Conservation (phyloP, 768 basidiomycete genomes). For the Mycena vitilis region DNA sequence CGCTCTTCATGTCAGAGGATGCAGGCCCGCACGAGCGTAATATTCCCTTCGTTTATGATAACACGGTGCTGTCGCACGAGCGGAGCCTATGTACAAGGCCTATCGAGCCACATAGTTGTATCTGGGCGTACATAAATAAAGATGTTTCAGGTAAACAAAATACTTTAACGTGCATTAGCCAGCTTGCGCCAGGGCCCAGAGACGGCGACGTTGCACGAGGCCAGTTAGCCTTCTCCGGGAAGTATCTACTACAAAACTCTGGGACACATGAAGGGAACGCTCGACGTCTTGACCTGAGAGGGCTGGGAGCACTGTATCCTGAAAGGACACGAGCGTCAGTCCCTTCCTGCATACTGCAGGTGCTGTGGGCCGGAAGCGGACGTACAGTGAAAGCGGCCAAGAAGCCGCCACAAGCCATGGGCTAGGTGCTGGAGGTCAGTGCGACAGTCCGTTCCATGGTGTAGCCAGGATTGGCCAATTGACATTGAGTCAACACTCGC, state of each 20-base stretch:
- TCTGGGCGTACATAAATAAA: too few relatives aligned
- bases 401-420: neutral
- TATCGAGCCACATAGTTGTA: too few relatives aligned
- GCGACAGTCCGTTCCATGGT: neutral
- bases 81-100: too few relatives aligned
- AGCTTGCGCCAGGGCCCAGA: neutral
- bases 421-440: neutral
- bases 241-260: neutral
- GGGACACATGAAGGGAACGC: neutral
- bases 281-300: neutral
- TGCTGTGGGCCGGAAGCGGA: neutral
- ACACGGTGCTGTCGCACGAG: too few relatives aligned
- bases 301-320: too few relatives aligned
- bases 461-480: conserved; percentile 1
- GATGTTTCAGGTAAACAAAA: too few relatives aligned
- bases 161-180: neutral
- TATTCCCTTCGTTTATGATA: too few relatives aligned
- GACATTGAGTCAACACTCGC: neutral
- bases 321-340: neutral
- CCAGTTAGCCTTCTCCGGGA: conserved; percentile 6
- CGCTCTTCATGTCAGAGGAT: too few relatives aligned
- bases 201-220: conserved; percentile 3
- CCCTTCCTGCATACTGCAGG: neutral
- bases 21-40: too few relatives aligned
- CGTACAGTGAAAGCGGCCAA: neutral